Base-by-base conservation (phyloP, 2,329 filamentous ascomycete genomes). In the Penicillium sp. region DNA sequence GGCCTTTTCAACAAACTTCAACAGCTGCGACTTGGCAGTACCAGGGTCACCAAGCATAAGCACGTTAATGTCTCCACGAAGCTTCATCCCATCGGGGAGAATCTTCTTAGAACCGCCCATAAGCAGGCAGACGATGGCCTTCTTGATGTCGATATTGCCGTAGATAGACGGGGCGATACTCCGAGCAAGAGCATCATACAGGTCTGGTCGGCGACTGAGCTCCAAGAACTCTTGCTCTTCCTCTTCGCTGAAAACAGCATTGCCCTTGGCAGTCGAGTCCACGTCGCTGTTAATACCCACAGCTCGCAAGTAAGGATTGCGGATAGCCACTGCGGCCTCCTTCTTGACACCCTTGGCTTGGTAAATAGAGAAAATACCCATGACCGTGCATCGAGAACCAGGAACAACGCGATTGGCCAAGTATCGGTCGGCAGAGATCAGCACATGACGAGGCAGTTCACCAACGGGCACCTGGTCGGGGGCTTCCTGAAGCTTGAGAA, bases 91-190 rank as follows among this genome's bases (percentile, higher is more conserved):
- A 70, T 99, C 95, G 0, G 95, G 95, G 0, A 99, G 81, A 40
- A 99, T 96, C 80, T 99, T 99, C 79, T 99, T 99, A 33, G 93
- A 96, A 14, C 95, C 95, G 60, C 95, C 95, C 75, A 98, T 87
- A 1, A 99, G 83, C 6, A 99, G 82, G 79, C 95, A 99, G 1
- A 96, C 86, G 70, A 99, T 98, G 4, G 95, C 89, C 77, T 98
- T 99, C 75, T 99, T 99, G 77, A 99, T 99, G 73, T 98, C 92
- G 42, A 85, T 80, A 73, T 97, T 99, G 55, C 95, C 95, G 74
- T 97, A 99, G 71, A 99, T 99, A 0, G 95, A 97, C 0, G 95
- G 95, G 5, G 95, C 95, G 68, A 99, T 97, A 76, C 93, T 98
- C 70, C 90, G 88, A 1, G 93, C 87, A 80, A 99, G 94, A 40